phyloP scores from a whole-genome alignment of 2,329 filamentous ascomycete genomes.

The Chaetomiaceae sp. region DNA sequence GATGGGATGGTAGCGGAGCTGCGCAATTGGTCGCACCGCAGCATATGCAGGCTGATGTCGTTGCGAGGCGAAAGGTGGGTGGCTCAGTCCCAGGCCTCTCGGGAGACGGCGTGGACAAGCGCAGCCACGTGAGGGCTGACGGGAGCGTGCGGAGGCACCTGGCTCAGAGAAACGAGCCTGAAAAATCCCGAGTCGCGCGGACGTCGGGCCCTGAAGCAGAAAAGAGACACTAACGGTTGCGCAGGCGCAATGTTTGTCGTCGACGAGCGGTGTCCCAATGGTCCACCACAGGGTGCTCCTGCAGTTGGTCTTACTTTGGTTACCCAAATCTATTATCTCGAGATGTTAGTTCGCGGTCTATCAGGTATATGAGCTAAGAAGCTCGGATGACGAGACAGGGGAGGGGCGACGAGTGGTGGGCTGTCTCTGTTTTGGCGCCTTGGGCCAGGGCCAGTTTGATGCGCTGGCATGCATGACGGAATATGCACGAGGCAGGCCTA shows the following conservation, averaged over 20 bases:
- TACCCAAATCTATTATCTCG: slow-evolving; percentile 38
- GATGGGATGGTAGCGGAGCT: slow-evolving; percentile 48
- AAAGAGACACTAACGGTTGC: slow-evolving; percentile 1
- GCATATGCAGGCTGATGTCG: slow-evolving; percentile 57
- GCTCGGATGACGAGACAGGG: slow-evolving; percentile 35
- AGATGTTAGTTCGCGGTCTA: slow-evolving; percentile 33
- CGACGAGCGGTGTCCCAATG: not conserved
- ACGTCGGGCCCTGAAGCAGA: slow-evolving; percentile 4
- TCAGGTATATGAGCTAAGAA: slow-evolving; percentile 36
- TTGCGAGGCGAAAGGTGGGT: slow-evolving; percentile 37
- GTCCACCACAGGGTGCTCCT: slow-evolving; percentile 13
- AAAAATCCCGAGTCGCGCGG: slow-evolving; percentile 15
- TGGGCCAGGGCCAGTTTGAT: slow-evolving; percentile 43
- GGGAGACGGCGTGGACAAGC: slow-evolving; percentile 33
- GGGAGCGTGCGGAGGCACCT: slow-evolving; percentile 4
- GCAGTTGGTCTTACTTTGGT: slow-evolving; percentile 30
- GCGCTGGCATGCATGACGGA: slow-evolving; percentile 58
- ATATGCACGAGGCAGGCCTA: slow-evolving; percentile 50
- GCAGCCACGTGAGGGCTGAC: slow-evolving; percentile 42
- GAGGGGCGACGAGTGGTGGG: slow-evolving; percentile 30
- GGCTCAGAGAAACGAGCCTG: slow-evolving; percentile 28
- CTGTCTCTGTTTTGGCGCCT: slow-evolving; percentile 38
- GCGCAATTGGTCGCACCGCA: slow-evolving; percentile 51
- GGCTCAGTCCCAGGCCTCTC: slow-evolving; percentile 35
- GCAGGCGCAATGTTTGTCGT: slow-evolving; percentile 30